Evolutionary conservation across 192 early-diverging fungal genomes (phyloP).

Genomic region (Thoreauomyces humboldtii): DNA sequence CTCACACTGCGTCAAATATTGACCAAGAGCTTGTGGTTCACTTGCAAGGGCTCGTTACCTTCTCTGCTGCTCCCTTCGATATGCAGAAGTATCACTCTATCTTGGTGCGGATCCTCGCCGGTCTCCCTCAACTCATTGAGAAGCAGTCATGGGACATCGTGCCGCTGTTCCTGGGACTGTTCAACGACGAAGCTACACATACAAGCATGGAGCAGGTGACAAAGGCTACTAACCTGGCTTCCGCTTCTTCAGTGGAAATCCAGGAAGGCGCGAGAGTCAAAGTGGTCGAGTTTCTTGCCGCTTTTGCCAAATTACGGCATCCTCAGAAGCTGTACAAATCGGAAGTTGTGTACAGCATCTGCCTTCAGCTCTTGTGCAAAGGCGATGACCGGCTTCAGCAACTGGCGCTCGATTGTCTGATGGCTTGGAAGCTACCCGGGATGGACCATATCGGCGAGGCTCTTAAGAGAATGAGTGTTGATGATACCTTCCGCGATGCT

Average conservation of each 20-base stretch:
- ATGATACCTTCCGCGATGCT: constrained; percentile 88
- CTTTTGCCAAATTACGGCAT: constrained; percentile 68
- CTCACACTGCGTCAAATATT: neutral
- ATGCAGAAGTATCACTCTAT: constrained; percentile 29
- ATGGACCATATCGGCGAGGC: constrained; percentile 74
- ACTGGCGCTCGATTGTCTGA: constrained; percentile 77
- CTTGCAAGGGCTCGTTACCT: neutral
- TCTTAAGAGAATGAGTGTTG: constrained; percentile 74
- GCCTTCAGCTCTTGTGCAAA: constrained; percentile 71
- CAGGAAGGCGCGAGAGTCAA: constrained; percentile 13
- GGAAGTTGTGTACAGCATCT: constrained; percentile 56
- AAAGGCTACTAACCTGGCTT: constrained; percentile 21
- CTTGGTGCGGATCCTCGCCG: constrained; percentile 32
- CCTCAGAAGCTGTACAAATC: constrained; percentile 55
- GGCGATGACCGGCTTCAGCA: constrained; percentile 80
- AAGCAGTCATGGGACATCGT: constrained; percentile 38
- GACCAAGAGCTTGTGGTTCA: neutral
- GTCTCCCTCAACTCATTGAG: constrained; percentile 38
- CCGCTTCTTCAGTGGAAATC: constrained; percentile 20
- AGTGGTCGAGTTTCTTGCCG: constrained; percentile 54
- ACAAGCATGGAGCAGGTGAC: constrained; percentile 20
- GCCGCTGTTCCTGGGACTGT: constrained; percentile 42
- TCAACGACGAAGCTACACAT: constrained; percentile 11
- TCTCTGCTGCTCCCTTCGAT: constrained; percentile 26
- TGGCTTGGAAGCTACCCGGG: constrained; percentile 73